Evolutionary conservation across 371 early-diverging fungal species (phyloP), one percentile per base, ranked within the genome.

Genomic region (Mortierella sp.): DNA sequence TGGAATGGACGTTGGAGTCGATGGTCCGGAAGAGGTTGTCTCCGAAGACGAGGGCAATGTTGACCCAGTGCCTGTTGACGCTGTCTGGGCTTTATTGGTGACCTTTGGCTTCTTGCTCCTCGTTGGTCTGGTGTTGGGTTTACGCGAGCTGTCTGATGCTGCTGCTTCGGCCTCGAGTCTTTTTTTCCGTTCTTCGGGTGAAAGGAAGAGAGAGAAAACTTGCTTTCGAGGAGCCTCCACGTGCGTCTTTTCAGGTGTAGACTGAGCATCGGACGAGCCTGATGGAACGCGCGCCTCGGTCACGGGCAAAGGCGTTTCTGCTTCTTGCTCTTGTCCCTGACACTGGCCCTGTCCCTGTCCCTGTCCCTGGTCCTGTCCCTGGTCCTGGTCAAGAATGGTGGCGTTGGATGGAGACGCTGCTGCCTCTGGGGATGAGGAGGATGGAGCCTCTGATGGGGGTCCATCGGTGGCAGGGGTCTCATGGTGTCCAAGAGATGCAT

Each of bases 171-270:
- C 52, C n/a, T 72, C 69, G 45, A 64, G 44, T 59, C 72, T 77
- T 44, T 65, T 59, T 57, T 65, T 67, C 48, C 77, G 60, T 15
- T 77, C 64, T 29, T 77, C 77, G 4, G 77, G 77, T 15, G 77
- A 64, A 11, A 77, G 66, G 59, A 77, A 77, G 6, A 77, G 64
- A 1, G 77, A 77, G 37, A 77, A 77, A 7, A 77, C 77, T 26
- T 51, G 68, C 47, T 72, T 77, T 15, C 72, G 60, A 9, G 60
- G 25, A 3, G 46, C 26, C 19, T 23, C 23, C 9, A 9, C 26
- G 16, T 19, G 23, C 21, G 23, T 23, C 12, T 12, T 53, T 53
- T 12, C 23, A 3, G 53, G 19, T 12, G 21, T 19, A 19, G 53
- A 19, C 37, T 37, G 37, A 37, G 37, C 37, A 37, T 37, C 37